A percentile compares a stretch with the other conserved stretches of the same genome.
These are phyloP conservation scores for Adiantum capillusveneris DNA, from an alignment of 75 land plant genomes.

Conservation along the genomic window DNA sequence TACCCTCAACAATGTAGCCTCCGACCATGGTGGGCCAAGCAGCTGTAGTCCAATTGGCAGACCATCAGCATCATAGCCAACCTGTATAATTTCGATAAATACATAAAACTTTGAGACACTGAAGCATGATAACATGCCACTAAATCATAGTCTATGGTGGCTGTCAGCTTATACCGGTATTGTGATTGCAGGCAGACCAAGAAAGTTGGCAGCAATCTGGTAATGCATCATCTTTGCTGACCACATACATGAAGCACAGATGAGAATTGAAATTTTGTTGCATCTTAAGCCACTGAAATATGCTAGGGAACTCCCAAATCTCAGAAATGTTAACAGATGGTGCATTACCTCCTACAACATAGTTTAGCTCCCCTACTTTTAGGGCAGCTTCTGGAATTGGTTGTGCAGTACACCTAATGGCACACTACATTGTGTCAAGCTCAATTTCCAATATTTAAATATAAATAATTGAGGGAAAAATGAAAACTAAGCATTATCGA, in stretches of 20 bases:
- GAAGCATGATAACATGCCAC: not conserved
- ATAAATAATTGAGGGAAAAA: too few species aligned
- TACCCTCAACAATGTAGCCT: slow-evolving; percentile 63
- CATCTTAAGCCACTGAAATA: not conserved
- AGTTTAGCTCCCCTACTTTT: slow-evolving; percentile 70
- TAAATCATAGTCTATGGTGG: not conserved
- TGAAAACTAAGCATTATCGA: not conserved
- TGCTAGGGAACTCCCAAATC: not conserved
- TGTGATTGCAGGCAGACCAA: slow-evolving; percentile 80
- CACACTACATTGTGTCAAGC: too few species aligned
- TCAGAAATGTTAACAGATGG: not conserved
- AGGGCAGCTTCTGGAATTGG: slow-evolving; percentile 38
- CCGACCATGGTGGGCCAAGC: slow-evolving; percentile 86
- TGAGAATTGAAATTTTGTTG: not conserved
- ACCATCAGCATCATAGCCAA: slow-evolving; percentile 70
- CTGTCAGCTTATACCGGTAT: slow-evolving; percentile 36
- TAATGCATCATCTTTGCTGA: slow-evolving; percentile 73
- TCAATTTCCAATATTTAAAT: too few species aligned
- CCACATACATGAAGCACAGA: too few species aligned
- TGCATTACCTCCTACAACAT: slow-evolving; percentile 70
- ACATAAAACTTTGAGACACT: not conserved
- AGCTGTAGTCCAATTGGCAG: slow-evolving; percentile 94
- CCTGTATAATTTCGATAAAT: slow-evolving; percentile 22
- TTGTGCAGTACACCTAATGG: slow-evolving; percentile 65
- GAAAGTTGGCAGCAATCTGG: slow-evolving; percentile 70